Conservation (phyloP, 768 basidiomycete genomes). For the Chlorophyllum brunneum region DNA sequence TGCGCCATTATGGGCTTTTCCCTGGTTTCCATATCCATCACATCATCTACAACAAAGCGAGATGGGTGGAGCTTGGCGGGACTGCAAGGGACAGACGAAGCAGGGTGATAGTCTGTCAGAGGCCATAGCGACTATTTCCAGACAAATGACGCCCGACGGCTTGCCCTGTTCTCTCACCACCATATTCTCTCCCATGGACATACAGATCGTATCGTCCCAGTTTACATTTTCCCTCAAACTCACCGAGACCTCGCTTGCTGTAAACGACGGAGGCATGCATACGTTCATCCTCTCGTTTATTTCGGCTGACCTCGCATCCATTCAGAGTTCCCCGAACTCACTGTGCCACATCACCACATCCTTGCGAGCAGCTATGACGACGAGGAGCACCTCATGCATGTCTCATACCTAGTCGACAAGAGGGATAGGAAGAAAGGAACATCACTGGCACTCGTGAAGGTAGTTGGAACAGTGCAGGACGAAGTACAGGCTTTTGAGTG, state of each 20-base stretch:
- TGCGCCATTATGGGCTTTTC: not conserved
- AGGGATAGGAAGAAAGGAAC: constrained; percentile 36
- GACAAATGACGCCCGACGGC: constrained; percentile 9
- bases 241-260: constrained; percentile 10
- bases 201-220: not conserved
- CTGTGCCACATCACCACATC: constrained; percentile 42
- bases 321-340: not conserved
- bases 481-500: constrained; percentile 42
- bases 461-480: constrained; percentile 26
- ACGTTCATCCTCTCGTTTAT: not conserved
- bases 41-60: too few relatives aligned
- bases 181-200: not conserved
- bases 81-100: not conserved
- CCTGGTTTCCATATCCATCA: not conserved
- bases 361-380: constrained; percentile 43
- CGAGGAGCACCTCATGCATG: constrained; percentile 31
- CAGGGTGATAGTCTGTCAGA: constrained; percentile 2
- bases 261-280: constrained; percentile 12
- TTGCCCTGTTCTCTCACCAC: constrained; percentile 6
- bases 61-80: too few relatives aligned
- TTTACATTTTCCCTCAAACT: constrained; percentile 9
- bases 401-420: constrained; percentile 47
- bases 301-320: not conserved
- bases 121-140: constrained; percentile 10
- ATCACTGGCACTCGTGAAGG: constrained; percentile 39